Base-by-base conservation (phyloP, 345 rosid species). In the Brassica rapa region DNA sequence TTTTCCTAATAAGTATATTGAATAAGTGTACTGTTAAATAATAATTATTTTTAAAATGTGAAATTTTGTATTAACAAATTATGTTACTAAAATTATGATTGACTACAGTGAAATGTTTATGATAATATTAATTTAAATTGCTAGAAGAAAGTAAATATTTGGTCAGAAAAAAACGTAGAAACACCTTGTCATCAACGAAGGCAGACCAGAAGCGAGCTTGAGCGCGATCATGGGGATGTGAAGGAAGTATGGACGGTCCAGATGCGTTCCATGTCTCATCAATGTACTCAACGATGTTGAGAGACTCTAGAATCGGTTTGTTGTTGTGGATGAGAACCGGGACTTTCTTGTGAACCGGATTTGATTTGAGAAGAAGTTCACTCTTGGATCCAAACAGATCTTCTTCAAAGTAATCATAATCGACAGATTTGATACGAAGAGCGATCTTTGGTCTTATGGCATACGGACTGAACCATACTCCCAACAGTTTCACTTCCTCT, bases 191-290 rank as follows among this genome's bases (percentile, higher is more conserved):
- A 68, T 87, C 93, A 27, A 89, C 33, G 23, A 80, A 89, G 68
- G 87, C 81, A 21, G 83, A 87, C 97, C 97, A 91, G 72, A 90
- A 90, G 16, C 97, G 86, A n/a, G 88, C 88, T 21, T 35, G 32
- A 65, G 97, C 89, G 3, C 94, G 85, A 5, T 88, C 88, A 8
- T 85, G 67, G 6, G 93, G 88, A 77, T 85, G 85, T 0, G 90
- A 75, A 3, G 93, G 94, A 2, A 88, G 89, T 60, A 91, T 84
- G 37, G 88, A 74, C 8, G 87, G 91, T 24, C 77, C 80, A 35
- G 88, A 73, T 66, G 92, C 66, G 24, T 16, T 72, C 94, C 93
- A 91, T n/a, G 56, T 70, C 80, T 88, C 97, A 10, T 91, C 91
- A 25, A 91, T 67, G 79, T 91, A 91, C 7, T 68, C 72, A 29